These are phyloP conservation scores for Cinnamomum chago DNA, from an alignment of 164 flowering plant species.

Conservation along the genomic window DNA sequence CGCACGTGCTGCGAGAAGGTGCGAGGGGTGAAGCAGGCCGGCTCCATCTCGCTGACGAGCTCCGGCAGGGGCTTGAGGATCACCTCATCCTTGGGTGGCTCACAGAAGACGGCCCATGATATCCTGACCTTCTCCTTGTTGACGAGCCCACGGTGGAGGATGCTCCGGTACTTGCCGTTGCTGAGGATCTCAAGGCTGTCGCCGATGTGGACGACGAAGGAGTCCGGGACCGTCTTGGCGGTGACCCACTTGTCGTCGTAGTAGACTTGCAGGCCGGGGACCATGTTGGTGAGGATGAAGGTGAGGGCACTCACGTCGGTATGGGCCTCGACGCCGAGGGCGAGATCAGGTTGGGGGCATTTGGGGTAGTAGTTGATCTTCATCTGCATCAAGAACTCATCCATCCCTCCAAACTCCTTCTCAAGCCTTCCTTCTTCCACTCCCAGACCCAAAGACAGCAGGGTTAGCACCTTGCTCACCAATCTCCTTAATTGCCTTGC, in stretches of 20 bases:
- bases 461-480: conserved; percentile 47
- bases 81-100: conserved; percentile 86
- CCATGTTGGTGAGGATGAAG: conserved; percentile 95
- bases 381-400: conserved; percentile 70
- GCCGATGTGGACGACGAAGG: conserved; percentile 83
- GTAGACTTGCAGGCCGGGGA: conserved; percentile 81
- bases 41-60: conserved; percentile 58
- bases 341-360: conserved; percentile 93
- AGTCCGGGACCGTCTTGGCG: conserved; percentile 83
- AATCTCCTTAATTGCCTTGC: conserved; percentile 56
- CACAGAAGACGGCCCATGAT: conserved; percentile 95
- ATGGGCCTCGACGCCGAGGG: conserved; percentile 93
- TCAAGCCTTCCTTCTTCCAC: conserved; percentile 76
- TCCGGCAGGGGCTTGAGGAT: conserved; percentile 78
- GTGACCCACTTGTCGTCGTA: conserved; percentile 76
- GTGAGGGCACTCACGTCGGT: conserved; percentile 86
- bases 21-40: conserved; percentile 66
- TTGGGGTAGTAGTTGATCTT: conserved; percentile 95
- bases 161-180: conserved; percentile 85
- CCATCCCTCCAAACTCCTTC: conserved; percentile 73
- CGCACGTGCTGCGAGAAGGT: conserved; percentile 78
- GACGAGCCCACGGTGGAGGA: conserved; percentile 88
- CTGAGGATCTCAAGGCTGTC: conserved; percentile 87
- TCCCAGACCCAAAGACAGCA: conserved; percentile 65
- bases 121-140: conserved; percentile 93